Conservation (phyloP, 768 basidiomycete species). For the Gloeopeniophorella convolvens region DNA sequence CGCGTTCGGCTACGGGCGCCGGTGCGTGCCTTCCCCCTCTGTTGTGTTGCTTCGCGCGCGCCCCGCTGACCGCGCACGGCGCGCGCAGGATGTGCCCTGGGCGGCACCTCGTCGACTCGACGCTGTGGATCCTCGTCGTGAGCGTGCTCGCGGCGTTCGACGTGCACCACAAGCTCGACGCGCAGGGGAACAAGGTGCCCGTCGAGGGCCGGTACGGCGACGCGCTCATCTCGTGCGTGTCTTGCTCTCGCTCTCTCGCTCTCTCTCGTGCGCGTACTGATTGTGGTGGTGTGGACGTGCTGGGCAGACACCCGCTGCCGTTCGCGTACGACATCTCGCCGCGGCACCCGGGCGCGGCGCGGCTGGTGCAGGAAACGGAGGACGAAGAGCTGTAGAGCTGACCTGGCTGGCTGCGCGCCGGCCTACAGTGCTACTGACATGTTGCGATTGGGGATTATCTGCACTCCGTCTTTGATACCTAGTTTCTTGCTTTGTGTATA, state of each 20-base stretch:
- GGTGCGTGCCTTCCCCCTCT: background rate
- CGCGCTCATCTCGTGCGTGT: background rate
- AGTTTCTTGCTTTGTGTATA: too few species aligned
- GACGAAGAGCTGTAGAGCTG: background rate
- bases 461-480: too few species aligned
- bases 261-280: too few species aligned
- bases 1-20: slow-evolving; percentile 9
- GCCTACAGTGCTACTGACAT: too few species aligned
- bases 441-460: too few species aligned
- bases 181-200: slow-evolving; percentile 3
- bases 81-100: slow-evolving; percentile 17
- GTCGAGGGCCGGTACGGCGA: background rate
- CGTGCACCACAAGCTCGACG: slow-evolving; percentile 1
- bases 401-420: too few species aligned
- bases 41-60: background rate
- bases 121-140: slow-evolving; percentile 16
- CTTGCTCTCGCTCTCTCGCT: too few species aligned
- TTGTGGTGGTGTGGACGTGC: too few species aligned
- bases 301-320: background rate
- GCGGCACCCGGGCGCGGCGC: background rate
- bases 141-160: slow-evolving; percentile 1
- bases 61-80: background rate
- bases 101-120: slow-evolving; percentile 19
- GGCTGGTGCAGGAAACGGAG: background rate
- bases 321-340: background rate